phyloP scores from a whole-genome alignment of 2,329 filamentous ascomycete genomes.

The Claviceps pazoutovae region DNA sequence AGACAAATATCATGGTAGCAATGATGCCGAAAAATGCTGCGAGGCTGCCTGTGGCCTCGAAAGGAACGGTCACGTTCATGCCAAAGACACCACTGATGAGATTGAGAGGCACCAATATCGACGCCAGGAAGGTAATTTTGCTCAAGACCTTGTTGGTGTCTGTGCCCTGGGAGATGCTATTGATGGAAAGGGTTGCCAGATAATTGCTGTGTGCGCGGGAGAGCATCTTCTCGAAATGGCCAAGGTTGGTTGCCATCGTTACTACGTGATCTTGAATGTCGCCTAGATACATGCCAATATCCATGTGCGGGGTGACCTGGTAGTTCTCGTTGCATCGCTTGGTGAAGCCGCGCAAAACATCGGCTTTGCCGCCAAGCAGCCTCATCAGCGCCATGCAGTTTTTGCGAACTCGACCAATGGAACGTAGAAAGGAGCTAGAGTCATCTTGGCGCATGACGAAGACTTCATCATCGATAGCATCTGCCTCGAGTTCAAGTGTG shows the following conservation, averaged over 20 bases:
- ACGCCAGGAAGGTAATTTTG: constrained; percentile 89
- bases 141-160: constrained; percentile 78
- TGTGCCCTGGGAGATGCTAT: constrained; percentile 79
- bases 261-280: constrained; percentile 99
- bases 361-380: constrained; percentile 90
- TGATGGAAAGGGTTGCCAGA: constrained; percentile 83
- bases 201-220: constrained; percentile 92
- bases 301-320: constrained; percentile 84
- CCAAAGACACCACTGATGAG: constrained; percentile 77
- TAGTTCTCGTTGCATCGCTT: constrained; percentile 98
- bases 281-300: constrained; percentile 90
- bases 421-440: constrained; percentile 71
- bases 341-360: constrained; percentile 92
- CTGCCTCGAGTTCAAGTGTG: constrained; percentile 75
- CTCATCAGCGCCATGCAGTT: constrained; percentile 90
- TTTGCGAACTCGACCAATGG: constrained; percentile 83
- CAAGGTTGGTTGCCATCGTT: constrained; percentile 94
- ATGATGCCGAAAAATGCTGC: constrained; percentile 39
- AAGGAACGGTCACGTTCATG: constrained; percentile 75
- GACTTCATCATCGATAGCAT: constrained; percentile 88
- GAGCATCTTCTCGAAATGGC: constrained; percentile 95
- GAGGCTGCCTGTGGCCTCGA: constrained; percentile 36
- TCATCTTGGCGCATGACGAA: constrained; percentile 86
- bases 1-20: constrained; percentile 39
- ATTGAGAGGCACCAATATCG: constrained; percentile 92